Conservation (phyloP, 371 early-diverging fungal species). For the Nosema muscidifuracis region DNA sequence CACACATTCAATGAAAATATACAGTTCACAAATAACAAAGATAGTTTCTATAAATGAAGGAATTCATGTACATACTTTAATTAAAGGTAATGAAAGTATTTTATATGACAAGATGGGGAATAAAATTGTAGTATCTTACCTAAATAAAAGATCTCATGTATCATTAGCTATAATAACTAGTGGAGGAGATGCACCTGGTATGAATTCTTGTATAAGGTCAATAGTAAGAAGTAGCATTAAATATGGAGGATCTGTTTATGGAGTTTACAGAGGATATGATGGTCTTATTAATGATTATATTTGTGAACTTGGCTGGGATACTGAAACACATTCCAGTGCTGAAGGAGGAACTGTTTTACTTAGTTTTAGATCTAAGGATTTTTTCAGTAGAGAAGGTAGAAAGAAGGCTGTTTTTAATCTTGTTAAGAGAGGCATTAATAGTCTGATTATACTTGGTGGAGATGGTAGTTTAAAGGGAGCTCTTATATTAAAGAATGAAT, state of each 20-base stretch:
- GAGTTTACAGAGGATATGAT: conserved; percentile 85
- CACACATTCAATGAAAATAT: conserved; percentile 11
- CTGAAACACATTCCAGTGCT: conserved; percentile 72
- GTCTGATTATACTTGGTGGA: conserved; percentile 89
- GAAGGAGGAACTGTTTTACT: conserved; percentile 92
- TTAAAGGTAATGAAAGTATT: conserved; percentile 2
- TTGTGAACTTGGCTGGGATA: conserved; percentile 74
- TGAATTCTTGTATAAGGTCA: conserved; percentile 91
- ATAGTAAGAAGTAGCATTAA: conserved; percentile 73
- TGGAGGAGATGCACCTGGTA: conserved; percentile 96
- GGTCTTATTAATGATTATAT: conserved; percentile 90
- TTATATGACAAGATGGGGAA: conserved; percentile 41
- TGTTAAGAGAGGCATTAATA: conserved; percentile 79
- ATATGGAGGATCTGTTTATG: conserved; percentile 52
- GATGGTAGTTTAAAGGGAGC: conserved; percentile 96
- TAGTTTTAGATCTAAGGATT: conserved; percentile 79
- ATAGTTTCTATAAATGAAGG: conserved; percentile 21
- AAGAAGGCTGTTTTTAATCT: conserved; percentile 76
- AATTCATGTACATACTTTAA: conserved; percentile 25
- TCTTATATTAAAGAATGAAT: conserved; percentile 79
- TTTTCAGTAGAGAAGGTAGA: conserved; percentile 77
- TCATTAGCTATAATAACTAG: conserved; percentile 80
- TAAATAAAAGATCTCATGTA: not conserved
- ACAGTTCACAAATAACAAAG: conserved; percentile 19
- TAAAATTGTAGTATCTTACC: conserved; percentile 32